Percentiles rank a stretch among this genome's conserved stretches.
These are phyloP conservation scores for Naganishia cerealis DNA, from an alignment of 1,284 basidiomycete genomes.

Conservation along the genomic window DNA sequence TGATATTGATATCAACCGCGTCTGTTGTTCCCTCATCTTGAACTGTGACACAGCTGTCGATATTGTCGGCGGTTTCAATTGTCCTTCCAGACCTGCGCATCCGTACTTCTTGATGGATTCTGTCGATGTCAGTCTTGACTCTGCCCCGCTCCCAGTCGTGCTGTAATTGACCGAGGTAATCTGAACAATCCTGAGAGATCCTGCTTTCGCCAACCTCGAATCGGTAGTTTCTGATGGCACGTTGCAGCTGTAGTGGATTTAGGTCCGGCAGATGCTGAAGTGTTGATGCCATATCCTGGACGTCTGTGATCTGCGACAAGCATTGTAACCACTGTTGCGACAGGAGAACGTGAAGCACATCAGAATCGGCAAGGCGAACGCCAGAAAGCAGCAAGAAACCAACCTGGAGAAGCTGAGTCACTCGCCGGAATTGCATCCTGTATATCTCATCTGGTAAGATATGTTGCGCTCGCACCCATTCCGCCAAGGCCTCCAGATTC, in stretches of 20 bases:
- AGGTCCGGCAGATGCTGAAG: slow-evolving; percentile 82
- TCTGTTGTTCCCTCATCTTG: slow-evolving; percentile 8
- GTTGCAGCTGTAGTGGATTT: slow-evolving; percentile 92
- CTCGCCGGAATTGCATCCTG: slow-evolving; percentile 73
- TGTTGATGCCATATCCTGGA: slow-evolving; percentile 81
- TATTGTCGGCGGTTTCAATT: background rate
- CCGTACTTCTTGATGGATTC: slow-evolving; percentile 60
- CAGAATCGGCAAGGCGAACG: slow-evolving; percentile 27
- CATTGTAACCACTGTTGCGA: slow-evolving; percentile 64
- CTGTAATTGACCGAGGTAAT: slow-evolving; percentile 89
- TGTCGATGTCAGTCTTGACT: slow-evolving; percentile 75
- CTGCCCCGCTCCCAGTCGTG: slow-evolving; percentile 92
- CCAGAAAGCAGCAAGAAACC: slow-evolving; percentile 31
- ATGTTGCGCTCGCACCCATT: slow-evolving; percentile 71
- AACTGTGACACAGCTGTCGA: background rate
- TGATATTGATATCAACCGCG: slow-evolving; percentile 62
- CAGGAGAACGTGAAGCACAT: slow-evolving; percentile 31
- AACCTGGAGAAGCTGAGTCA: slow-evolving; percentile 82
- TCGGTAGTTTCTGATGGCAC: slow-evolving; percentile 88
- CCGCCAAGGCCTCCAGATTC: slow-evolving; percentile 82
- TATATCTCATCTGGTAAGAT: slow-evolving; percentile 76
- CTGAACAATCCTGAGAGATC: slow-evolving; percentile 91
- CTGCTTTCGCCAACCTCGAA: slow-evolving; percentile 88
- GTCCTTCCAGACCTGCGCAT: slow-evolving; percentile 3
- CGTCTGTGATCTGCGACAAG: slow-evolving; percentile 74